phyloP scores from a whole-genome alignment of 768 basidiomycete genomes.

The Fistulinella prunicolor region DNA sequence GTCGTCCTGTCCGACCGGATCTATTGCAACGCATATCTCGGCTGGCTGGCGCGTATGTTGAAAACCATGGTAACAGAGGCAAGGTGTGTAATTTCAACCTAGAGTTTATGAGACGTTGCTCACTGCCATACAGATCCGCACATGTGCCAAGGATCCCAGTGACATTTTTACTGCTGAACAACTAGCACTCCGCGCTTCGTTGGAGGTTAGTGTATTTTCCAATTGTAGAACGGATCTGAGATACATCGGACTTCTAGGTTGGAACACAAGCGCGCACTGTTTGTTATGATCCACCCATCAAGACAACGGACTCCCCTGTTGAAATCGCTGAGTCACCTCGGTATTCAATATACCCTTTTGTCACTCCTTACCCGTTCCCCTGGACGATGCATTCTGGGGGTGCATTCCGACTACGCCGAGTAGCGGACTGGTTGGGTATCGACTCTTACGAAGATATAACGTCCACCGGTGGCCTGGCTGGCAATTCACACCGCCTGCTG shows the following conservation, averaged over 20 bases:
- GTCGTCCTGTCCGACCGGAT: constrained; percentile 40
- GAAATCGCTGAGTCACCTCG: constrained; percentile 32
- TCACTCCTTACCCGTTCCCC: constrained; percentile 45
- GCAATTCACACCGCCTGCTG: constrained; percentile 33
- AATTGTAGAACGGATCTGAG: constrained; percentile 4
- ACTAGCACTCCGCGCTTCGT: constrained; percentile 48
- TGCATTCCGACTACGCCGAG: constrained; percentile 58
- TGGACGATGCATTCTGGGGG: constrained; percentile 44
- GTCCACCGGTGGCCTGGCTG: constrained; percentile 38
- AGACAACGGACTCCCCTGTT: constrained; percentile 24
- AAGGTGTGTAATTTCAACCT: constrained; percentile 37
- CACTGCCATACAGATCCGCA: constrained; percentile 43
- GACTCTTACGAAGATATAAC: constrained; percentile 33
- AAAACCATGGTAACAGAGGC: constrained; percentile 45
- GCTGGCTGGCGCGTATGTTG: constrained; percentile 59
- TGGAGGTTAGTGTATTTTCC: constrained; percentile 42
- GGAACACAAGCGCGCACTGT: constrained; percentile 16
- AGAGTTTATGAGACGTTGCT: background rate
- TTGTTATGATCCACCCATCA: constrained; percentile 32
- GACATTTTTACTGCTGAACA: constrained; percentile 47
- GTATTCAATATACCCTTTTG: constrained; percentile 71
- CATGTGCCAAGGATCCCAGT: constrained; percentile 46
- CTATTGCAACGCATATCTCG: constrained; percentile 68
- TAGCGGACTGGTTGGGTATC: constrained; percentile 56
- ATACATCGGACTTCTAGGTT: constrained; percentile 11